These are phyloP conservation scores for Claviceps cyperi DNA, from an alignment of 2,329 filamentous ascomycete species.

Conservation along the genomic window DNA sequence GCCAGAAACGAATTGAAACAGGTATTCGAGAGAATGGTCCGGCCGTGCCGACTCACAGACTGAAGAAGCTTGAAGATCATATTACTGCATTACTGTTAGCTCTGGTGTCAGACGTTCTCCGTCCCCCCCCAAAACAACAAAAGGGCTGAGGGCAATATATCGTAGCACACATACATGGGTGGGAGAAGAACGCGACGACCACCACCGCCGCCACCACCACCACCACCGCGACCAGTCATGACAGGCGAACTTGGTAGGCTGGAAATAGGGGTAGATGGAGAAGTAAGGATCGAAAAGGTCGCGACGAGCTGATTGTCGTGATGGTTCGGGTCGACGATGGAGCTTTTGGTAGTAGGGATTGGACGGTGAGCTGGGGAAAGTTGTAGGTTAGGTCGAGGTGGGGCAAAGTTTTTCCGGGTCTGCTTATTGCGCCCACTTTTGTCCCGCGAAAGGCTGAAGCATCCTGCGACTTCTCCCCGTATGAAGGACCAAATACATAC, in stretches of 20 bases:
- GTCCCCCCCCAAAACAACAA: background rate
- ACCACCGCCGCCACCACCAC: slow-evolving; percentile 40
- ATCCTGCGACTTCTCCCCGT: background rate
- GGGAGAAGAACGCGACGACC: slow-evolving; percentile 45
- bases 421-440: background rate
- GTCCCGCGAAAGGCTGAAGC: background rate
- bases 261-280: background rate
- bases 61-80: slow-evolving; percentile 64
- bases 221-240: slow-evolving; percentile 47
- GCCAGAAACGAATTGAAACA: background rate
- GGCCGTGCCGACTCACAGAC: slow-evolving; percentile 24
- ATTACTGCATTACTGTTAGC: slow-evolving; percentile 23
- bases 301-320: slow-evolving; percentile 3
- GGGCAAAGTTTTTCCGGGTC: slow-evolving; percentile 4
- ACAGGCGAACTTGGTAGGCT: slow-evolving; percentile 1
- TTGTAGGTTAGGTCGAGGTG: slow-evolving; percentile 5
- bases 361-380: slow-evolving; percentile 1
- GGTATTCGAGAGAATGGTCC: background rate
- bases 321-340: background rate
- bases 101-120: background rate
- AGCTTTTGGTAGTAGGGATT: slow-evolving; percentile 1
- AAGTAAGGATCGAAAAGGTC: background rate
- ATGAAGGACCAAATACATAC: background rate
- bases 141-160: background rate
- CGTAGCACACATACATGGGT: slow-evolving; percentile 30